Evolutionary conservation across 306 rosid genomes (phyloP), one percentile per base, ranked within the genome.

Genomic region (Lathyrus oleraceus): DNA sequence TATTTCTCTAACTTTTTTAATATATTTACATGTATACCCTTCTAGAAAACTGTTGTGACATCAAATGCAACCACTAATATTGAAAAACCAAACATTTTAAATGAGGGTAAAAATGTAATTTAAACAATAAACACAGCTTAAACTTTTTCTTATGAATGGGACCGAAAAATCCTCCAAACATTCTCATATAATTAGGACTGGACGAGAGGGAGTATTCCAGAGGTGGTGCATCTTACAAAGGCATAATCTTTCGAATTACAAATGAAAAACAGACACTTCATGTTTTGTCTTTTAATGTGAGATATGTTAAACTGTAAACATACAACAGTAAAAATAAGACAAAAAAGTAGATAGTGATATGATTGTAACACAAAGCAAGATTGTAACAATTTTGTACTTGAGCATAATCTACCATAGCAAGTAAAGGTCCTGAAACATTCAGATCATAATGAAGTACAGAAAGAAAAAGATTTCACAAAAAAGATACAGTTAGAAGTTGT

Each of bases 381-480:
- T n/a, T 27, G 15, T 2, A 70, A 30, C 40, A 61, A 76, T 6
- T 16, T n/a, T 15, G 43, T 57, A 25, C 74, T n/a, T 36, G 19
- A 23, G 39, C 38, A 44, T 56, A 38, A 32, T 23, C 23, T 59
- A 56, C 27, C 76, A 71, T 20, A 36, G 36, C 23, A 44, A 21
- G 30, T 17, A 35, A 71, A 65, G 65, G 39, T 57, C 38, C 67
- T 35, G 48, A 64, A 57, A 25, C 69, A 70, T 63, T 35, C 44
- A 54, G 57, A 56, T 17, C 36, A 43, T 2, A 13, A 64, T 47
- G 61, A 56, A n/a, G 13, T 61, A 44, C 54, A 78, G 13, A 6
- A 17, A 25, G 21, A 44, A 28, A 59, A 13, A 53, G 17, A 60
- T 15, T 47, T 73, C 20, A 25, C n/a, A 58, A 65, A 71, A 45